Conservation (phyloP, 768 basidiomycete genomes). For the Roridomyces roridus region DNA sequence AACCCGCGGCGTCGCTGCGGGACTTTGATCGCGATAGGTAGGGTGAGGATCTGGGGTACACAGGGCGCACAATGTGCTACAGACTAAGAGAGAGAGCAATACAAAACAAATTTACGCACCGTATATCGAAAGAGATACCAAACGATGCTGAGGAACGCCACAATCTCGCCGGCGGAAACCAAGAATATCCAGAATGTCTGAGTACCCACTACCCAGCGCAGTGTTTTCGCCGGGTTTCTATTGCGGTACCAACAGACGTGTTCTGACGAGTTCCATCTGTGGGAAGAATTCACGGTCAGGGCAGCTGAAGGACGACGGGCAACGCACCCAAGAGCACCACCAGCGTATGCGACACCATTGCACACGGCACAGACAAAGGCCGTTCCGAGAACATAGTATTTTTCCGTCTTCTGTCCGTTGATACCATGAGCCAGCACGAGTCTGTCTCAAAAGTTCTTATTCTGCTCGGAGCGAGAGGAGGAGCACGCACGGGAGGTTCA, state of each 20-base stretch:
- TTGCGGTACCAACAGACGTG: constrained; percentile 31
- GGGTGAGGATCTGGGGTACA: too few relatives aligned
- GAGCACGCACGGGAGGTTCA: not conserved
- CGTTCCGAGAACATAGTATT: constrained; percentile 29
- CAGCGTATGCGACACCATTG: constrained; percentile 28
- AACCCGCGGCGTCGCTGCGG: too few relatives aligned
- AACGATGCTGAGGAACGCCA: constrained; percentile 23
- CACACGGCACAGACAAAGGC: constrained; percentile 22
- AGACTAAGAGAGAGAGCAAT: too few relatives aligned
- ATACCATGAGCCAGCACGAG: not conserved
- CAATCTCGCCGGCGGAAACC: constrained; percentile 26
- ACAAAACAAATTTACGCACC: constrained; percentile 11
- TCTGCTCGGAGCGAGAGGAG: not conserved
- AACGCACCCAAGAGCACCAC: constrained; percentile 31
- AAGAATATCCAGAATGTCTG: constrained; percentile 32
- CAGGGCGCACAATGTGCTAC: too few relatives aligned
- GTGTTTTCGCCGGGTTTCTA: constrained; percentile 6
- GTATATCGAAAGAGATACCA: constrained; percentile 18
- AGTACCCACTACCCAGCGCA: constrained; percentile 32
- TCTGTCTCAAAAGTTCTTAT: not conserved
- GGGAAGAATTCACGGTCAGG: not conserved
- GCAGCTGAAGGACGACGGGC: too few relatives aligned
- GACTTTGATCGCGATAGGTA: too few relatives aligned
- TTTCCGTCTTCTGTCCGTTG: constrained; percentile 5
- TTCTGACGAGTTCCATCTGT: not conserved